phyloP scores from a whole-genome alignment of 2,329 filamentous ascomycete species.

The Aspergillus latus region DNA sequence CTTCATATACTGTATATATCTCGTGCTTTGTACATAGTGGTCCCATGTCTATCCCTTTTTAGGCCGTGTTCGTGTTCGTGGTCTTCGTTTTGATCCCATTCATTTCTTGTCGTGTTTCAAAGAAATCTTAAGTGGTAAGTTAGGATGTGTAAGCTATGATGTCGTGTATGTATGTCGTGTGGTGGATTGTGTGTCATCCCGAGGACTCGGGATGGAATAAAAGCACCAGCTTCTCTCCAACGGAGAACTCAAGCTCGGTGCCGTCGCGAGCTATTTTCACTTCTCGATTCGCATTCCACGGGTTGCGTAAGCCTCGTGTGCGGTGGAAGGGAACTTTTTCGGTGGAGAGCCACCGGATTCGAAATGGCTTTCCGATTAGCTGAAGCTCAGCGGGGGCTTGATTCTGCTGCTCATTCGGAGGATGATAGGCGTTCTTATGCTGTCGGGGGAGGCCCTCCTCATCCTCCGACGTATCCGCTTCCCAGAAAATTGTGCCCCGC shows the following conservation, averaged over 20 bases:
- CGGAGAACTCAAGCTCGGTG: constrained; percentile 82
- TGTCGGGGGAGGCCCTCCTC: constrained; percentile 33
- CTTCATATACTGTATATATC: constrained; percentile 10
- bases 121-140: background rate
- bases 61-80: constrained; percentile 8
- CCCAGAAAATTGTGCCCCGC: constrained; percentile 97
- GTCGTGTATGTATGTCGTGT: background rate
- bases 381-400: constrained; percentile 47
- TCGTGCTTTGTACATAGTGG: constrained; percentile 1
- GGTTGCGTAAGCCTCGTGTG: constrained; percentile 82
- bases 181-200: background rate
- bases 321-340: constrained; percentile 82
- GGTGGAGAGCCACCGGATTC: constrained; percentile 85
- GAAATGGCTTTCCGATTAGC: constrained; percentile 88
- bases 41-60: constrained; percentile 1
- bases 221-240: constrained; percentile 73
- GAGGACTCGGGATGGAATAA: constrained; percentile 66
- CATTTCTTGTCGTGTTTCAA: constrained; percentile 8
- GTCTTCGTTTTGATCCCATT: constrained; percentile 6
- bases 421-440: constrained; percentile 51
- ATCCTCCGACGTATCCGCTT: constrained; percentile 63
- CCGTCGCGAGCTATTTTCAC: constrained; percentile 95
- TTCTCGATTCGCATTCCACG: constrained; percentile 92
- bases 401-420: constrained; percentile 42
- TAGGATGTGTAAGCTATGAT: background rate